Base-by-base conservation (phyloP, 163 green algal genomes). In the Coccomyxa subellipsoidea region DNA sequence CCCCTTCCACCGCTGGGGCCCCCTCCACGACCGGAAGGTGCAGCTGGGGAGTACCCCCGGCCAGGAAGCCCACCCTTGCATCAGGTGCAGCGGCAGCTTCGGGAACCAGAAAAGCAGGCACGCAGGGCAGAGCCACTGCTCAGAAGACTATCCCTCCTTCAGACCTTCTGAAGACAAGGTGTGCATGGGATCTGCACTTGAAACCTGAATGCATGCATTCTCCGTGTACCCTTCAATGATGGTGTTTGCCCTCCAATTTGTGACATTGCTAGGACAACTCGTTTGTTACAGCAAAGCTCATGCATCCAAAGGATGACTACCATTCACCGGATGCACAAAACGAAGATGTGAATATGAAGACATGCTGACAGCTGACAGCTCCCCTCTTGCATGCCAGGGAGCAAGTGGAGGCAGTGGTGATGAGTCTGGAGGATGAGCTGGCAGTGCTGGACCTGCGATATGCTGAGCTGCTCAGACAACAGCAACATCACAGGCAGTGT, bases 351-450 rank as follows among this genome's bases (percentile, higher is more conserved):
- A n/a, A n/a, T n/a, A n/a, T n/a, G n/a, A n/a, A n/a, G n/a, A n/a
- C n/a, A n/a, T n/a, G n/a, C n/a, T n/a, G n/a, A 27, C 47, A 59
- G 47, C 4, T 59, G 47, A 59, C 23, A 18, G 5, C 21, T 12
- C 47, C 21, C 15, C 4, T 59, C 3, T 59, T 59, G 47, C 23
- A 1, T 8, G 23, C 47, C 47, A 59, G 47, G 47, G 47, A 80
- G 36, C 81, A 84, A 47, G 35, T 84, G 73, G 53, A 71, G 35
- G 35, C 81, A 34, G 81, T 84, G 32, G 5, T 84, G 36, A 35
- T 81, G 47, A 84, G 81, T 53, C 36, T 84, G 27, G 81, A 84
- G 73, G 81, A 84, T 71, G 81, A 84, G 73, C 53, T 84, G 73
- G 40, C 73, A 36, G 73, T 81, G 35, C 73, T 84, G 81, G 81